Conservation (phyloP, 805 yeast genomes). For the Lachancea dasiensis region DNA sequence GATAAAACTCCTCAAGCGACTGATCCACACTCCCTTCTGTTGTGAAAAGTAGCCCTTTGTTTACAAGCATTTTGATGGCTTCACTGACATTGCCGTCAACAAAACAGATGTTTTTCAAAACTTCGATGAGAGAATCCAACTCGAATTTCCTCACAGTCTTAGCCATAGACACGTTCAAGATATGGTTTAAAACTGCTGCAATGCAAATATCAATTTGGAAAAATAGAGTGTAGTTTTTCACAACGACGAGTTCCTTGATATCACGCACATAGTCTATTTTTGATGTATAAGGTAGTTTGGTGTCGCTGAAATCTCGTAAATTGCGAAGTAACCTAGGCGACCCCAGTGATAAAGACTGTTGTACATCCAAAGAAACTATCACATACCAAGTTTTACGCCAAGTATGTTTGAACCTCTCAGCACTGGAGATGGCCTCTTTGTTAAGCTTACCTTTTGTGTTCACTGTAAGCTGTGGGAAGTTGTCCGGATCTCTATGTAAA, state of each 20-base stretch:
- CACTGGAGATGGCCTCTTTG: conserved; percentile 24
- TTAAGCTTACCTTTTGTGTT: conserved; percentile 13
- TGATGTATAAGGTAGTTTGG: conserved; percentile 38
- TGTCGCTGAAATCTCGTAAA: conserved; percentile 37
- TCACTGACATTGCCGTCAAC: conserved; percentile 29
- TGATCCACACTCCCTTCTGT: conserved; percentile 30
- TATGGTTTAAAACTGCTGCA: conserved; percentile 29
- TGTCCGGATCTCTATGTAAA: conserved; percentile 59
- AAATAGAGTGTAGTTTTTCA: conserved; percentile 42
- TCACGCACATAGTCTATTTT: conserved; percentile 34
- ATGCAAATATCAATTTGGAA: conserved; percentile 41
- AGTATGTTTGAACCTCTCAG: conserved; percentile 39
- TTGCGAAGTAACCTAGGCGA: conserved; percentile 36
- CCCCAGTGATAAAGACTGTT: conserved; percentile 39
- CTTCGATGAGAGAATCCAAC: conserved; percentile 34
- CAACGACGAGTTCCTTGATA: conserved; percentile 41
- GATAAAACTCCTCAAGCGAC: conserved; percentile 28
- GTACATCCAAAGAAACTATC: conserved; percentile 37
- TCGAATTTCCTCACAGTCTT: conserved; percentile 40
- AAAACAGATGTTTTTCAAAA: conserved; percentile 31
- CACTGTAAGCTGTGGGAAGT: conserved; percentile 39
- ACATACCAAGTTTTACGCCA: conserved; percentile 58
- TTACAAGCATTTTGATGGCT: conserved; percentile 23
- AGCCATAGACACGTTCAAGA: conserved; percentile 30
- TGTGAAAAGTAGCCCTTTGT: conserved; percentile 27